Evolutionary conservation across 257 asterid genomes (phyloP).

Genomic region (Linderniella brevidens): DNA sequence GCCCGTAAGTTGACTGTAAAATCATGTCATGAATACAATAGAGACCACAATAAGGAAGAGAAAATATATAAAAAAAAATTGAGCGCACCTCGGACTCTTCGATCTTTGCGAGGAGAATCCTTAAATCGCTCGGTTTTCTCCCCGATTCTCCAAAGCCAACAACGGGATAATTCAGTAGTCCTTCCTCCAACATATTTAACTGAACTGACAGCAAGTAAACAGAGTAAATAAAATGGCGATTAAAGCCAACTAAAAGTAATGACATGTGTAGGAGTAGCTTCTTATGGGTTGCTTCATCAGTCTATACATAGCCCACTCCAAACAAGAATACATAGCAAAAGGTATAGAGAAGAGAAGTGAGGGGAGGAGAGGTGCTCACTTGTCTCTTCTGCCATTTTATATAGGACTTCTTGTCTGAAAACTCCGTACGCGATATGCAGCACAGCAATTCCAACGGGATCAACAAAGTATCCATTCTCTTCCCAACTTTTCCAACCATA

Average conservation of each 20-base stretch:
- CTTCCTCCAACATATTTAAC: constrained; percentile 97
- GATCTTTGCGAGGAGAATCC: constrained; percentile 79
- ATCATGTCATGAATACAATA: no score
- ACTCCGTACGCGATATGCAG: constrained; percentile 87
- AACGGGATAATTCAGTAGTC: constrained; percentile 80
- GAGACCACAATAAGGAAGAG: no score
- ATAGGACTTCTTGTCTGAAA: constrained; percentile 86
- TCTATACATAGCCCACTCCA: constrained; percentile 1
- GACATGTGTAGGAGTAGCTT: neutral
- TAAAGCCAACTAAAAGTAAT: no score
- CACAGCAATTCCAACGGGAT: constrained; percentile 82
- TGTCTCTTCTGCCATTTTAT: constrained; percentile 99
- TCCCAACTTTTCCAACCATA: constrained; percentile 91
- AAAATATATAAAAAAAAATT: constrained; percentile 2
- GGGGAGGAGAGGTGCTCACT: constrained; percentile 39
- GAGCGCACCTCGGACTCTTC: constrained; percentile 92
- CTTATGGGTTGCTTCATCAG: neutral
- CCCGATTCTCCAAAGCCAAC: constrained; percentile 99
- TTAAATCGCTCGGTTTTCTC: constrained; percentile 59
- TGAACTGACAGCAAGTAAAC: constrained; percentile 66
- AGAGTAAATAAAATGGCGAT: constrained; percentile 9
- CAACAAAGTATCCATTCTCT: constrained; percentile 87
- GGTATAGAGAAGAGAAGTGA: constrained; percentile 9
- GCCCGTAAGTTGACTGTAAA: no score
- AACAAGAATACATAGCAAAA: constrained; percentile 7